phyloP scores from a whole-genome alignment of 306 rosid genomes.

The Medicago ruthenica region DNA sequence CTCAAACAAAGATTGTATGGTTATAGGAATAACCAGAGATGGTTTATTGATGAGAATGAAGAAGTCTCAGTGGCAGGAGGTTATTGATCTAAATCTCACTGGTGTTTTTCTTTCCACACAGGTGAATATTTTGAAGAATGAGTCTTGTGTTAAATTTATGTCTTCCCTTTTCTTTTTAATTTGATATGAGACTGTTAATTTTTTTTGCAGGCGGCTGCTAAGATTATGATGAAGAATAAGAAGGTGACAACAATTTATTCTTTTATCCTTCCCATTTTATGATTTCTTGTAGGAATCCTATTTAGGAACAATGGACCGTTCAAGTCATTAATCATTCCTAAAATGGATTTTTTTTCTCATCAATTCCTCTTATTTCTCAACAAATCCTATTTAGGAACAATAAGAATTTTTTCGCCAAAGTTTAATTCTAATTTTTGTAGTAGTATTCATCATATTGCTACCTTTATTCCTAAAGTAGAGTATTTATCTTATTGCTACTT shows the following conservation, averaged over 20 bases:
- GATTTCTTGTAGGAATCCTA: conserved; percentile 16
- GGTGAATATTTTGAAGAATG: conserved; percentile 50
- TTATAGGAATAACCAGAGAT: conserved; percentile 90
- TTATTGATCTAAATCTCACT: conserved; percentile 93
- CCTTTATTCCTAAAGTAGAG: background rate
- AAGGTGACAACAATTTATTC: conserved; percentile 59
- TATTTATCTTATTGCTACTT: background rate
- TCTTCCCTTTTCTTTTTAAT: conserved; percentile 13
- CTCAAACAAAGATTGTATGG: conserved; percentile 39
- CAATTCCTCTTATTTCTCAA: background rate
- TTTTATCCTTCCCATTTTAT: background rate
- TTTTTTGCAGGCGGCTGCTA: conserved; percentile 80
- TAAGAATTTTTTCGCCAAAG: background rate
- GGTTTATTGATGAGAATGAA: conserved; percentile 97
- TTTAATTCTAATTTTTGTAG: background rate
- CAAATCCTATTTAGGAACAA: too few relatives aligned
- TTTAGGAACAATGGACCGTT: conserved; percentile 7
- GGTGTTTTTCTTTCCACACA: conserved; percentile 91
- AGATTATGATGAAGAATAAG: conserved; percentile 93
- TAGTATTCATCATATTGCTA: background rate
- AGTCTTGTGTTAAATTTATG: conserved; percentile 27
- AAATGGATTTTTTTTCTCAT: background rate
- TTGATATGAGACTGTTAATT: conserved; percentile 42
- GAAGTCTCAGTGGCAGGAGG: conserved; percentile 92
- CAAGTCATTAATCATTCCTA: background rate